Evolutionary conservation across 2,329 filamentous ascomycete species (phyloP).

Genomic region (Diaporthe caulivora): DNA sequence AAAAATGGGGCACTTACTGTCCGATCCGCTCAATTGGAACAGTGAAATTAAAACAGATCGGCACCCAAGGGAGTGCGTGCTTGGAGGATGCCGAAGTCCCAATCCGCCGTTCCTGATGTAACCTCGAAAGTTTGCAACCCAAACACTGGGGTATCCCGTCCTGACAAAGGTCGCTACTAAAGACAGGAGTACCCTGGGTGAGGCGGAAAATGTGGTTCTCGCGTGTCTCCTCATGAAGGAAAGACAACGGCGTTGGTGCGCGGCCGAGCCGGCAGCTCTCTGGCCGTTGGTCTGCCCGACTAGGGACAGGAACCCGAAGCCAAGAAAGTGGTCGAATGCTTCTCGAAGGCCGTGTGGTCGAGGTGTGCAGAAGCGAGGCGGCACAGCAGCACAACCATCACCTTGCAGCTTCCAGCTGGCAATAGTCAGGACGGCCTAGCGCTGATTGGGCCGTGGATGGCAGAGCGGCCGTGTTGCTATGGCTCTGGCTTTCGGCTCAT

Average conservation of each 20-base stretch:
- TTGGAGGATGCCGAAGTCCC: conserved; percentile 34
- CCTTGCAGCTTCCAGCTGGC: conserved; percentile 34
- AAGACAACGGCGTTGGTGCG: conserved; percentile 6
- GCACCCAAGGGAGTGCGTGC: conserved; percentile 31
- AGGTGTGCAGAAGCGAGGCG: conserved; percentile 36
- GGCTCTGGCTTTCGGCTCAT: conserved; percentile 23
- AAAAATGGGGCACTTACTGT: conserved; percentile 35
- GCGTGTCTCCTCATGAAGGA: conserved; percentile 12
- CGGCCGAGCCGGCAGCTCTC: conserved; percentile 29
- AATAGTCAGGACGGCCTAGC: conserved; percentile 33
- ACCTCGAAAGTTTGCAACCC: conserved; percentile 31
- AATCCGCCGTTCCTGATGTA: conserved; percentile 36
- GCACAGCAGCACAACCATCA: conserved; percentile 31
- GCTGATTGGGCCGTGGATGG: conserved; percentile 31
- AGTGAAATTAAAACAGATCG: conserved; percentile 34
- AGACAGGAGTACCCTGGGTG: conserved; percentile 23
- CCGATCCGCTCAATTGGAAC: conserved; percentile 34
- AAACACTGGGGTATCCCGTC: conserved; percentile 24
- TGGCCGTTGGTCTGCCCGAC: conserved; percentile 33
- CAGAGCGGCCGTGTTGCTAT: conserved; percentile 11
- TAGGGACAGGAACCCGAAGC: conserved; percentile 28
- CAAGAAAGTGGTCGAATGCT: conserved; percentile 29
- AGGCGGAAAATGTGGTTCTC: conserved; percentile 23
- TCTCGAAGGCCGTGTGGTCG: conserved; percentile 34
- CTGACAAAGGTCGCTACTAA: conserved; percentile 9